A percentile compares a stretch with the other conserved stretches of the same genome.
phyloP scores from a whole-genome alignment of 2,329 filamentous ascomycete genomes.

The Aspergillus calidoustus region DNA sequence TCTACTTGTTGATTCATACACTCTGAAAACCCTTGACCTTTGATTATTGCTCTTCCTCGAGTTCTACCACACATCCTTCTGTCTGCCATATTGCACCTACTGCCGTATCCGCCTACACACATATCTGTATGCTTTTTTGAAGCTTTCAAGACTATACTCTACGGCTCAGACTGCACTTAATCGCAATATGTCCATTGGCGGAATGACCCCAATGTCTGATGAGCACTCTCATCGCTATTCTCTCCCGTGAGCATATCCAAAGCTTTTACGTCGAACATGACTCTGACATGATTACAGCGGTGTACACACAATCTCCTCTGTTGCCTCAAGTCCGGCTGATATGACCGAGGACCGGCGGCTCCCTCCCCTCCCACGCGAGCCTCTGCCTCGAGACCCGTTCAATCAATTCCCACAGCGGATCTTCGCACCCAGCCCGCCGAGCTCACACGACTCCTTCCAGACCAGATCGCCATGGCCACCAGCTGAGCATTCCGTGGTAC shows the following conservation, averaged over 20 bases:
- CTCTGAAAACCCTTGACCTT: background rate
- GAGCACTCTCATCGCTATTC: conserved; percentile 38
- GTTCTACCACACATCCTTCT: conserved; percentile 6
- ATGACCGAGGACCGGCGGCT: conserved; percentile 42
- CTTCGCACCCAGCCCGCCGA: conserved; percentile 38
- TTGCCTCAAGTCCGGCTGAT: conserved; percentile 28
- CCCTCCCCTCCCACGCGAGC: conserved; percentile 44
- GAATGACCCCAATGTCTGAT: conserved; percentile 35
- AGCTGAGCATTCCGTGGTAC: conserved; percentile 36
- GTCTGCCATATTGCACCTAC: conserved; percentile 13
- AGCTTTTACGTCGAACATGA: conserved; percentile 4
- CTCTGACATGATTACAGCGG: conserved; percentile 26
- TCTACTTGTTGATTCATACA: conserved; percentile 21
- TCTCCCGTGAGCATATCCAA: conserved; percentile 38
- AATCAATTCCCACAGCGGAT: conserved; percentile 38
- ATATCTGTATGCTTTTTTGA: background rate
- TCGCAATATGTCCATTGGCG: conserved; percentile 34
- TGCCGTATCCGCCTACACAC: conserved; percentile 21
- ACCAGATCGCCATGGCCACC: conserved; percentile 38
- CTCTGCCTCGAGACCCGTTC: conserved; percentile 44
- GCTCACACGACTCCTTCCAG: conserved; percentile 40
- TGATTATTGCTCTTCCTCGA: conserved; percentile 7
- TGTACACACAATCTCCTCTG: conserved; percentile 30
- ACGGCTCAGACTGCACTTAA: background rate
- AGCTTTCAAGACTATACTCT: background rate